Evolutionary conservation across 495 filamentous ascomycete genomes (phyloP).

Genomic region (Aspergillus heteromorphus): DNA sequence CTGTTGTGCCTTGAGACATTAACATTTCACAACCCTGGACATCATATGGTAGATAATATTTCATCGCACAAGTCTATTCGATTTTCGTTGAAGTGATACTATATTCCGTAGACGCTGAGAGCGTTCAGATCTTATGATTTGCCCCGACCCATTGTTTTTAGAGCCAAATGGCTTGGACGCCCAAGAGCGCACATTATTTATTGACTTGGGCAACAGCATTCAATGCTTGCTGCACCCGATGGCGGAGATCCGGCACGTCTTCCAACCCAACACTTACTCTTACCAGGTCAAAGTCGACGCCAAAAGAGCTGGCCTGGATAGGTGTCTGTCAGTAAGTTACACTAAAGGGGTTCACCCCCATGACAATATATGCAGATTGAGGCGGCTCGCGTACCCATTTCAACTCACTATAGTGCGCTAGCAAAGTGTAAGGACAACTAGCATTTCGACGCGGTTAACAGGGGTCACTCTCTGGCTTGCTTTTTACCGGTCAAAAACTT

Average conservation of each 20-base stretch:
- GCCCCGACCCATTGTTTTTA: too few relatives aligned
- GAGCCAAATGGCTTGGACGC: not conserved
- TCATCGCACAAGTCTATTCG: too few relatives aligned
- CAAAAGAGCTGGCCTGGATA: slow-evolving; percentile 62
- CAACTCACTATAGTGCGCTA: slow-evolving; percentile 89
- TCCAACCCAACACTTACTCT: slow-evolving; percentile 90
- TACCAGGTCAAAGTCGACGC: slow-evolving; percentile 71
- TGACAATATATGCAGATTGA: not conserved
- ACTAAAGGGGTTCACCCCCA: slow-evolving; percentile 2
- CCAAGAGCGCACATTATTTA: slow-evolving; percentile 1
- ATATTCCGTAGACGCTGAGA: too few relatives aligned
- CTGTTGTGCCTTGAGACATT: too few relatives aligned
- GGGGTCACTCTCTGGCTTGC: not conserved
- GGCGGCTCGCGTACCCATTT: slow-evolving; percentile 61
- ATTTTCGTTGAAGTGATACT: too few relatives aligned
- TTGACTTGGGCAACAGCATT: slow-evolving; percentile 30
- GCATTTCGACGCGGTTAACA: not conserved
- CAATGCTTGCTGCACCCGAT: slow-evolving; percentile 44
- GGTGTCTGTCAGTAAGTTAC: slow-evolving; percentile 9
- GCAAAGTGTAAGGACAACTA: slow-evolving; percentile 79
- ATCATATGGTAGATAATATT: too few relatives aligned
- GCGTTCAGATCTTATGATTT: too few relatives aligned
- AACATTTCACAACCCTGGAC: too few relatives aligned
- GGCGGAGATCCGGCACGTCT: slow-evolving; percentile 58
- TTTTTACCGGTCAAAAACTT: slow-evolving; percentile 2